These are phyloP conservation scores for Miscanthus sacchariflorus DNA, from an alignment of 202 grass and related monocot species.

Conservation along the genomic window DNA sequence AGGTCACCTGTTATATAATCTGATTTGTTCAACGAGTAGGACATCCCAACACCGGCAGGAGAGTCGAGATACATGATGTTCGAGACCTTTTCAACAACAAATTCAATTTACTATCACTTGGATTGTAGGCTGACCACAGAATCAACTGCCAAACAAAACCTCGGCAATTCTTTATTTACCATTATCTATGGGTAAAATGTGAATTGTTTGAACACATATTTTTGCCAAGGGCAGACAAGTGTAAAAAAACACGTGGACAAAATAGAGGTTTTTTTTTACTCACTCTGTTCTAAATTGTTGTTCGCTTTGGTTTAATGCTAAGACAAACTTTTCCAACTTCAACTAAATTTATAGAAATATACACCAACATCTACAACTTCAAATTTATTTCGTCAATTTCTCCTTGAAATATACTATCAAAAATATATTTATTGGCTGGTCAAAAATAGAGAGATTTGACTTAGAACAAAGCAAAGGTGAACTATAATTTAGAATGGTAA, in stretches of 20 bases:
- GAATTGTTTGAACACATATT: not conserved
- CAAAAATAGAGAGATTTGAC: not conserved
- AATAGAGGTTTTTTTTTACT: not conserved
- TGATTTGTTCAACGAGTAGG: constrained; percentile 71
- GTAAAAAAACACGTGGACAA: not conserved
- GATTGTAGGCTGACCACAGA: not conserved
- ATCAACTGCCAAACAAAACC: not conserved
- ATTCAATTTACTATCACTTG: not conserved
- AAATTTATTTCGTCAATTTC: not conserved
- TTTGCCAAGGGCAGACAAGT: not conserved
- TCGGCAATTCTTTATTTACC: not conserved
- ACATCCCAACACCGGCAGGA: constrained; percentile 80
- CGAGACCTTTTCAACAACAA: constrained; percentile 62
- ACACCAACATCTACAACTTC: not conserved
- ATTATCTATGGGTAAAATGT: not conserved
- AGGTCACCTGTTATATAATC: constrained; percentile 81
- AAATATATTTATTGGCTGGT: not conserved
- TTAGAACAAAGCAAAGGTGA: not conserved
- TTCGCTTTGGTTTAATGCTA: not conserved
- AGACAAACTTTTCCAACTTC: not conserved
- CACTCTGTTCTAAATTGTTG: not conserved
- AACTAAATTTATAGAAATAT: not conserved
- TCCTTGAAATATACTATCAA: not conserved
- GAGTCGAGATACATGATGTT: constrained; percentile 86
- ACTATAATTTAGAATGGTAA: not conserved